Conservation (phyloP, 257 asterid species). For the Jaltomata sinuosa region DNA sequence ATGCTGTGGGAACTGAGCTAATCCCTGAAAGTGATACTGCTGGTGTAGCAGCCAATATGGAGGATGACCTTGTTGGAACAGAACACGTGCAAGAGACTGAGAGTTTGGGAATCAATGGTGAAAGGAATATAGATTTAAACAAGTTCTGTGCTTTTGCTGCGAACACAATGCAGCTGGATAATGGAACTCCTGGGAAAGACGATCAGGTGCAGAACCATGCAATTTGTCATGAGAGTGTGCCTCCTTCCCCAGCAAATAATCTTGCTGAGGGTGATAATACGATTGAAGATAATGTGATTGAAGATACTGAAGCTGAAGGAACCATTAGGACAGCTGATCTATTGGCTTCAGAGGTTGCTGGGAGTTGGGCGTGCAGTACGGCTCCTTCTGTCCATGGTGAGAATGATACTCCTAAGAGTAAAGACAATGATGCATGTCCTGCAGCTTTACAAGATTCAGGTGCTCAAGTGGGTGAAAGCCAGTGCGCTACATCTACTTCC, state of each 20-base stretch:
- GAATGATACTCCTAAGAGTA: constrained; percentile 47
- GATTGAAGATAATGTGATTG: neutral
- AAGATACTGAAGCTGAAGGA: constrained; percentile 64
- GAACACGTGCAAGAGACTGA: constrained; percentile 62
- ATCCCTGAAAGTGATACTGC: constrained; percentile 45
- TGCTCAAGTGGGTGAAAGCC: constrained; percentile 62
- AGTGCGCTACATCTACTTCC: constrained; percentile 26
- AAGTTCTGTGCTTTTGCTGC: constrained; percentile 19
- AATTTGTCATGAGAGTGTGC: neutral
- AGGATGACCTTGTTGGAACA: constrained; percentile 42
- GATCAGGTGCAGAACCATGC: constrained; percentile 7
- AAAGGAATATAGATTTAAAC: constrained; percentile 32
- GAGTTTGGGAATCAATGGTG: constrained; percentile 31
- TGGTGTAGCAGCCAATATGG: constrained; percentile 25
- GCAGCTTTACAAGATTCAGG: constrained; percentile 40
- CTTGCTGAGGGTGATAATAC: neutral
- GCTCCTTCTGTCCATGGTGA: constrained; percentile 85
- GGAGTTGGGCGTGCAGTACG: constrained; percentile 93
- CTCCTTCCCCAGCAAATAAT: constrained; percentile 2
- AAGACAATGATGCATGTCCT: constrained; percentile 20
- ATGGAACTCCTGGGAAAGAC: constrained; percentile 20
- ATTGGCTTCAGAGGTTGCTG: constrained; percentile 78
- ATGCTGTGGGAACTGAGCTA: constrained; percentile 49
- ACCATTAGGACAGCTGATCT: constrained; percentile 65
- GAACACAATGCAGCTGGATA: constrained; percentile 48